phyloP scores from a whole-genome alignment of 768 basidiomycete species.

The Amanita pallidorosea region DNA sequence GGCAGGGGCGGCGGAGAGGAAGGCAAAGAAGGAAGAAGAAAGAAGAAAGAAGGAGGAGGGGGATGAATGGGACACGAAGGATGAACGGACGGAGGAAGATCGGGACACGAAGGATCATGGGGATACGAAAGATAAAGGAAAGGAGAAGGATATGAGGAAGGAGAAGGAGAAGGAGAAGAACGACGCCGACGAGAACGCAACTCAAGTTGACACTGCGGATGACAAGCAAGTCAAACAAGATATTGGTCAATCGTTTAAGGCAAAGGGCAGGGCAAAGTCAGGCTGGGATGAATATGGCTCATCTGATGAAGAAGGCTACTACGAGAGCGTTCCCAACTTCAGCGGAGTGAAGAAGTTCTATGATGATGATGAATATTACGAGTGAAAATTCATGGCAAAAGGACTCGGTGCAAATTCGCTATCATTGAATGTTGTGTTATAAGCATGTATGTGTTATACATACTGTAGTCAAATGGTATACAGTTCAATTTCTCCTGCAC shows the following conservation, averaged over 20 bases:
- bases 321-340: background rate
- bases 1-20: background rate
- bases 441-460: too few relatives aligned
- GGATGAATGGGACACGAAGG: too few relatives aligned
- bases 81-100: background rate
- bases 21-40: background rate
- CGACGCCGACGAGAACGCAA: too few relatives aligned
- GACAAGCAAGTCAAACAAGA: background rate
- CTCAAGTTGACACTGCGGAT: too few relatives aligned
- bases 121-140: background rate
- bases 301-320: background rate
- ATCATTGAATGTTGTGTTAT: too few relatives aligned
- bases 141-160: too few relatives aligned
- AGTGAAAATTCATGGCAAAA: background rate
- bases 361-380: background rate
- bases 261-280: background rate
- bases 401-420: too few relatives aligned
- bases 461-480: too few relatives aligned
- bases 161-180: too few relatives aligned
- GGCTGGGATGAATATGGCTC: background rate
- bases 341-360: background rate
- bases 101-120: too few relatives aligned
- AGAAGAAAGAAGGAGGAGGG: background rate
- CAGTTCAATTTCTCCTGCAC: too few relatives aligned
- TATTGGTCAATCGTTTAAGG: background rate